phyloP scores from a whole-genome alignment of 495 filamentous ascomycete genomes.

The Penicillium soppii region DNA sequence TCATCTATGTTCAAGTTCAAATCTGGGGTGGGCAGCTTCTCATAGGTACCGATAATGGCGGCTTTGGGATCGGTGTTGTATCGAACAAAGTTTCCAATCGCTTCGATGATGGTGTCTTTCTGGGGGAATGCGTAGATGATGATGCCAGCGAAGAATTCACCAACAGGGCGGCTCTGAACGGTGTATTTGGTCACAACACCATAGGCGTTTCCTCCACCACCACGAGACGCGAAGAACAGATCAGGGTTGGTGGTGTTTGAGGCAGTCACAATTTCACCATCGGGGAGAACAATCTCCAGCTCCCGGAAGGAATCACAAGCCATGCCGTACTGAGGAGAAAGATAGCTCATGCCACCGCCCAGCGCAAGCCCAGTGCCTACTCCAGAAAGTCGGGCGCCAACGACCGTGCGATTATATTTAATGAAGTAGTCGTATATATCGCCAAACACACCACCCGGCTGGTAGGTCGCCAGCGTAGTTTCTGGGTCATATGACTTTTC shows the following conservation, averaged over 20 bases:
- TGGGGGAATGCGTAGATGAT: conserved; percentile 28
- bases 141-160: conserved; percentile 31
- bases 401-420: conserved; percentile 30
- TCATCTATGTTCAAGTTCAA: conserved; percentile 29
- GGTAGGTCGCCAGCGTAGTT: conserved; percentile 32
- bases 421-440: conserved; percentile 32
- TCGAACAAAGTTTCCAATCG: conserved; percentile 29
- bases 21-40: conserved; percentile 25
- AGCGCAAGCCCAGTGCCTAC: conserved; percentile 35
- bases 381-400: conserved; percentile 30
- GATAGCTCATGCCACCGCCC: conserved; percentile 35
- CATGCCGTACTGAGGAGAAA: conserved; percentile 38
- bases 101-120: conserved; percentile 21
- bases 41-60: conserved; percentile 32
- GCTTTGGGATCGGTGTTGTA: conserved; percentile 37
- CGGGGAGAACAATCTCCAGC: conserved; percentile 49
- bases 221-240: conserved; percentile 58
- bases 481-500: conserved; percentile 28
- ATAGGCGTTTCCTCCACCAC: conserved; percentile 51
- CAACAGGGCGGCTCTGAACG: conserved; percentile 25
- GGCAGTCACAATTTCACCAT: conserved; percentile 48
- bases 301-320: conserved; percentile 35
- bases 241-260: conserved; percentile 50
- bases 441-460: conserved; percentile 31
- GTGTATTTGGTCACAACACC: conserved; percentile 43